Conservation (phyloP, 345 rosid genomes). For the Salix brachista region DNA sequence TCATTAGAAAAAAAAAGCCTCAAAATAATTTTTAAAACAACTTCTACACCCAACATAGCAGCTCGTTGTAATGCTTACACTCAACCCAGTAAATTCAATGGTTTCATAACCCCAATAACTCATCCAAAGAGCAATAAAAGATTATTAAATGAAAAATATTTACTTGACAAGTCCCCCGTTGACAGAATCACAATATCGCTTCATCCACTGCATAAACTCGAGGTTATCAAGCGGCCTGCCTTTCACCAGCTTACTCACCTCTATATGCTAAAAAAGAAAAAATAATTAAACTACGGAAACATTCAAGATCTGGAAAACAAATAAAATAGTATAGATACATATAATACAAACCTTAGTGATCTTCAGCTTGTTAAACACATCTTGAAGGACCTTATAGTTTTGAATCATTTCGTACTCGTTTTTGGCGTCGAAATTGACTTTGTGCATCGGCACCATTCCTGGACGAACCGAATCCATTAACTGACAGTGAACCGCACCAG, state of each 20-base stretch:
- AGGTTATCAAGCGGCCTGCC: conserved; percentile 95
- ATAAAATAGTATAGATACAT: not conserved
- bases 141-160: not conserved
- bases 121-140: not conserved
- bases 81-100: not conserved
- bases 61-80: not conserved
- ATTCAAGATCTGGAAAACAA: not conserved
- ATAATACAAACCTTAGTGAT: conserved; percentile 67
- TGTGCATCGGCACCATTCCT: conserved; percentile 93
- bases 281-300: not conserved
- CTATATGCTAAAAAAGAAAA: conserved; percentile 54
- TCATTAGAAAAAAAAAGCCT: not conserved
- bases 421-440: conserved; percentile 94
- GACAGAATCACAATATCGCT: conserved; percentile 84
- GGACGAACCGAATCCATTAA: conserved; percentile 89
- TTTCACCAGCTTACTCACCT: conserved; percentile 85
- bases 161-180: conserved; percentile 59
- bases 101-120: not conserved
- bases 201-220: conserved; percentile 99
- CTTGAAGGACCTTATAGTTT: conserved; percentile 94
- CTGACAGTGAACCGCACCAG: conserved; percentile 94
- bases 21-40: not conserved
- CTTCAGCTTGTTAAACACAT: conserved; percentile 91
- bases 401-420: conserved; percentile 98
- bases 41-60: not conserved